These are phyloP conservation scores for Penicillium riverlandense DNA, from an alignment of 495 filamentous ascomycete species.

Conservation along the genomic window DNA sequence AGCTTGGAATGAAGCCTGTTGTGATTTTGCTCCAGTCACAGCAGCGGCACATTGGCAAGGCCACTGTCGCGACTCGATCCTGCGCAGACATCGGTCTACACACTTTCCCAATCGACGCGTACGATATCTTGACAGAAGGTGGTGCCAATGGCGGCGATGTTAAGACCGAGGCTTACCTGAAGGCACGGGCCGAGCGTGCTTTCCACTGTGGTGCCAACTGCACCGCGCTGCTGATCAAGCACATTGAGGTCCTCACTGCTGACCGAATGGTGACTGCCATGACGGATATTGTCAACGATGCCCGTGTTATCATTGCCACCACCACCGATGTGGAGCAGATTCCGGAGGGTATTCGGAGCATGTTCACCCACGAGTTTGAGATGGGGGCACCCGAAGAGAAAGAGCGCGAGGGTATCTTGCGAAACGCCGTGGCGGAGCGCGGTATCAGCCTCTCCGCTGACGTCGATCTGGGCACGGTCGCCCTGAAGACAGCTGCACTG, in stretches of 20 bases:
- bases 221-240: conserved; percentile 75
- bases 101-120: conserved; percentile 81
- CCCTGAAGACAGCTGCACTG: conserved; percentile 90
- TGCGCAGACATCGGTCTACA: conserved; percentile 86
- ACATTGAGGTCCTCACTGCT: conserved; percentile 84
- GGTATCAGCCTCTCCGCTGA: conserved; percentile 66
- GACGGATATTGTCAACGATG: conserved; percentile 65
- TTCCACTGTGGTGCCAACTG: conserved; percentile 78
- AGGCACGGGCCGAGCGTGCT: conserved; percentile 79
- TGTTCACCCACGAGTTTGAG: conserved; percentile 95
- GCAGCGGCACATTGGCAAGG: conserved; percentile 87
- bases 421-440: conserved; percentile 65
- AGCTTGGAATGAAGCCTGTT: conserved; percentile 78
- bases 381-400: conserved; percentile 88
- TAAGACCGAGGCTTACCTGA: conserved; percentile 84
- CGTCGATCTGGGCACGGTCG: conserved; percentile 74
- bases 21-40: conserved; percentile 83
- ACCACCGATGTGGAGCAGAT: conserved; percentile 93
- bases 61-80: conserved; percentile 64
- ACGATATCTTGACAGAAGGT: conserved; percentile 87
- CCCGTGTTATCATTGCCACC: conserved; percentile 80
- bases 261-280: conserved; percentile 81
- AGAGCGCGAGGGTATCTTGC: conserved; percentile 81
- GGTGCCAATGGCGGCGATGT: conserved; percentile 81
- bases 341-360: conserved; percentile 75